Percentiles rank a stretch among this genome's conserved stretches.
phyloP scores from a whole-genome alignment of 139 green algal genomes.

The Astrephomene gubernaculifera region DNA sequence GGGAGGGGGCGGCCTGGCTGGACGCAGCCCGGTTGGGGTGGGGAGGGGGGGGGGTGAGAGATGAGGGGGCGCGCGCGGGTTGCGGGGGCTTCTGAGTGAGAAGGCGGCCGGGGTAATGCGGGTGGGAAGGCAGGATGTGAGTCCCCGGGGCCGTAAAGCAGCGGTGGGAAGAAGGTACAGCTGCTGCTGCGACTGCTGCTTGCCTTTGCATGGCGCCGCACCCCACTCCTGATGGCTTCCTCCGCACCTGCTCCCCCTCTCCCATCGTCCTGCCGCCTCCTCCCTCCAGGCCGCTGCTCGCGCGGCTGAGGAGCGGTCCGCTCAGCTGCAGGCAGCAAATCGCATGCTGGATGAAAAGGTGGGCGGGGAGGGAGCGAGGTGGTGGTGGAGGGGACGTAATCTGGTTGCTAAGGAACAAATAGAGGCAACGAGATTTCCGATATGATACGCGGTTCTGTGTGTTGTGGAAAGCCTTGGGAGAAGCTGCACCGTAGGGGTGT shows the following conservation, averaged over 20 bases:
- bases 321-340: not conserved
- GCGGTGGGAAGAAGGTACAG: not conserved
- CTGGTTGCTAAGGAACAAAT: not conserved
- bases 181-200: not conserved
- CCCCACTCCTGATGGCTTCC: not conserved
- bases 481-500: no score
- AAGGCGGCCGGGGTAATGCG: not conserved
- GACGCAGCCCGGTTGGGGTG: not conserved
- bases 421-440: no score
- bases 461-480: no score
- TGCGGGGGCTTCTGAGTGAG: not conserved
- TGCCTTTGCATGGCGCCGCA: not conserved
- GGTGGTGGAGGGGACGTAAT: not conserved
- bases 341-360: slow-evolving; percentile 17
- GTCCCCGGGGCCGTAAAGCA: not conserved
- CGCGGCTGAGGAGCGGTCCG: not conserved
- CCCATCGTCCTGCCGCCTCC: not conserved
- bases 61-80: not conserved
- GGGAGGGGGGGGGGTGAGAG: not conserved
- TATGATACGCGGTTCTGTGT: no score
- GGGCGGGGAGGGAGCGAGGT: not conserved
- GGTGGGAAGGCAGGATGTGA: not conserved
- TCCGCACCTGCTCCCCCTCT: not conserved
- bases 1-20: not conserved
- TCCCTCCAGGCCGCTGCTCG: not conserved